These are phyloP conservation scores for Halenospora varia DNA, from an alignment of 495 filamentous ascomycete genomes.

Conservation along the genomic window DNA sequence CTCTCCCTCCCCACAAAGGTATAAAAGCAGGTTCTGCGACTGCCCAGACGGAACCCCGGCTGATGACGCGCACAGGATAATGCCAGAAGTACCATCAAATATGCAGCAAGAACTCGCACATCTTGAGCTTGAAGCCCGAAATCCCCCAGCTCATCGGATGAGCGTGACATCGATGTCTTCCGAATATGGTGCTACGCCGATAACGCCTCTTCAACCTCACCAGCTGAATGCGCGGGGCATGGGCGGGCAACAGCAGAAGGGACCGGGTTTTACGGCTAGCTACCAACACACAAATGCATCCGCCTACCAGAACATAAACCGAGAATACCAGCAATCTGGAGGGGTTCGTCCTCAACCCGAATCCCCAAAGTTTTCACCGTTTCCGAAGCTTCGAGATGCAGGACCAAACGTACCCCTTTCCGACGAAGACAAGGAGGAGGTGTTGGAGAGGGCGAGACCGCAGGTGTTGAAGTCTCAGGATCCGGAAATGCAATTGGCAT, in stretches of 20 bases:
- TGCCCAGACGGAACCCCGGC: background rate
- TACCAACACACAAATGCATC: conserved; percentile 34
- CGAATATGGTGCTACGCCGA: conserved; percentile 2
- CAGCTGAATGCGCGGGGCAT: conserved; percentile 23
- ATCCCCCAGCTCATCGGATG: conserved; percentile 11
- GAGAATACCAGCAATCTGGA: conserved; percentile 21
- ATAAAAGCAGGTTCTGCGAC: conserved; percentile 29
- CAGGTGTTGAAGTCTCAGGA: conserved; percentile 90
- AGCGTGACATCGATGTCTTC: conserved; percentile 26
- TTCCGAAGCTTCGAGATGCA: conserved; percentile 75
- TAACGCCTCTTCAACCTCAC: conserved; percentile 14
- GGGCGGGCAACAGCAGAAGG: conserved; percentile 13
- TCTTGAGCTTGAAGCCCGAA: conserved; percentile 72
- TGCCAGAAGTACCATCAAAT: conserved; percentile 61
- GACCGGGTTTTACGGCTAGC: conserved; percentile 30
- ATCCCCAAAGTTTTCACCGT: conserved; percentile 81
- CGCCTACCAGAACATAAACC: conserved; percentile 37
- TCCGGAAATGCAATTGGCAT: conserved; percentile 92
- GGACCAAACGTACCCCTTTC: conserved; percentile 90
- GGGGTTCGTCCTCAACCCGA: conserved; percentile 42
- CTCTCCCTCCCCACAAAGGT: conserved; percentile 89
- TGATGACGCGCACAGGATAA: conserved; percentile 40
- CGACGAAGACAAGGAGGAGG: conserved; percentile 89
- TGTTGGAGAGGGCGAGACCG: conserved; percentile 74
- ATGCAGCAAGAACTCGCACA: conserved; percentile 90